Conservation (phyloP, 108 stramenopile genomes). For the Craspedostauros australis region DNA sequence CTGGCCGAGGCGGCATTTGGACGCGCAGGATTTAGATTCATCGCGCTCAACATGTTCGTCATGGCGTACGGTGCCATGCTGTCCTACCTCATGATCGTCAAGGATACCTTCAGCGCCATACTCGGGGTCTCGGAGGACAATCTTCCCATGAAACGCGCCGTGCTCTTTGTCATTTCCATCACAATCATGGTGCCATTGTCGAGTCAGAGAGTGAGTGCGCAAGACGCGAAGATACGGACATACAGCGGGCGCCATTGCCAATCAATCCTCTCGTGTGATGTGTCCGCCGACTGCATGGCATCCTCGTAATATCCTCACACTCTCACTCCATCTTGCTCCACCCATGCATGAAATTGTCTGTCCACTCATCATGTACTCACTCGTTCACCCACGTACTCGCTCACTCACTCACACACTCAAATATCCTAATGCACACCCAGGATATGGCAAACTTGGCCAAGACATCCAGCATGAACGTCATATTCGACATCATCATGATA, state of each 20-base stretch:
- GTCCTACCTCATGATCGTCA: constrained; percentile 76
- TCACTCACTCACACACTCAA: too few relatives aligned
- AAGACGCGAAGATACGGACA: too few relatives aligned
- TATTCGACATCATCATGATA: constrained; percentile 56
- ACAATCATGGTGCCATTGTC: constrained; percentile 58
- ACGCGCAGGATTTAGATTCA: constrained; percentile 56
- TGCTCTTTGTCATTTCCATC: constrained; percentile 53
- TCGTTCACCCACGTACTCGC: too few relatives aligned
- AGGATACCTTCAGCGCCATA: constrained; percentile 65
- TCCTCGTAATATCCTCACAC: too few relatives aligned
- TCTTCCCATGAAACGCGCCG: constrained; percentile 29
- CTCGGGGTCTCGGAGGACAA: constrained; percentile 51
- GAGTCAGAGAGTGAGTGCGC: constrained; percentile 51
- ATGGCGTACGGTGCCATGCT: constrained; percentile 84
- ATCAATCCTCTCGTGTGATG: too few relatives aligned
- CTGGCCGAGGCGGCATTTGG: constrained; percentile 75
- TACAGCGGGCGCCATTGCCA: too few relatives aligned
- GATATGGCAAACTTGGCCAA: constrained; percentile 82
- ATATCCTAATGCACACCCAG: constrained; percentile 13
- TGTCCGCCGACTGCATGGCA: too few relatives aligned
- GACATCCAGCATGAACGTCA: constrained; percentile 57
- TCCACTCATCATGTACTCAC: too few relatives aligned
- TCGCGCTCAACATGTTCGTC: constrained; percentile 68
- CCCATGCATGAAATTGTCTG: too few relatives aligned
- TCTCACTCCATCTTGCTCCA: too few relatives aligned